Evolutionary conservation across 495 filamentous ascomycete species (phyloP), one percentile per base, ranked within the genome.

Genomic region (Pseudotulostoma volvatum): DNA sequence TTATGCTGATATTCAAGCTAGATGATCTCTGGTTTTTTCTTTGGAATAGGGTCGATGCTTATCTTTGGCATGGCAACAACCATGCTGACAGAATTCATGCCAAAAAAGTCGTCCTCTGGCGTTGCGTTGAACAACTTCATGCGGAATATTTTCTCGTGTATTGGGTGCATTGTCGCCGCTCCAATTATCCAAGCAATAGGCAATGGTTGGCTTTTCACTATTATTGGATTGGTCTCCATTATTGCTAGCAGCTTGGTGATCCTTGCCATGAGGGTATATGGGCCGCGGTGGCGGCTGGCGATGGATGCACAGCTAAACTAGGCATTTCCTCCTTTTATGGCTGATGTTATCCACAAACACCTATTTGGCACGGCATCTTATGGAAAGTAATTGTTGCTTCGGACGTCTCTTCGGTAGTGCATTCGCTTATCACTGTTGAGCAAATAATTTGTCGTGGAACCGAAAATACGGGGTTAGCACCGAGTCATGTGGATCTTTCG

Each of bases 71-170:
- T 76, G 40, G 66, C 71, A 0, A 87, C 80, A 4, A 87, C 82
- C 1, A 84, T 90, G 79, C 59, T 87, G 41, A 86, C 82, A 0
- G 88, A 96, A 52, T 93, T 96, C 58, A 79, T 95, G 73, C 84
- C 88, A 0, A 65, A 70, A 17, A 67, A 70, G 33, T 77, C 79
- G 4, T 79, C 73, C 8, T 65, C 68, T 2, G 87, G 86, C 1
- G 82, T 95, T 3, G 88, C 88, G 3, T 68, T 93, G 18, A 70
- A 68, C 44, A 68, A 66, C 38, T 84, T 93, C 53, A 67, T 93
- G 41, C 63, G 88, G 17, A 95, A 93, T 42, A 85, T 93, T 15
- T 84, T 88, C 45, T 74, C 72, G 2, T 90, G 79, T 47, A 71
- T 88, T 0, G 86, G 82, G 0, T 74, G 67, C 7, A 54, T 90